Base-by-base conservation (phyloP, 495 filamentous ascomycete species). In the Corynascus novoguineensis region DNA sequence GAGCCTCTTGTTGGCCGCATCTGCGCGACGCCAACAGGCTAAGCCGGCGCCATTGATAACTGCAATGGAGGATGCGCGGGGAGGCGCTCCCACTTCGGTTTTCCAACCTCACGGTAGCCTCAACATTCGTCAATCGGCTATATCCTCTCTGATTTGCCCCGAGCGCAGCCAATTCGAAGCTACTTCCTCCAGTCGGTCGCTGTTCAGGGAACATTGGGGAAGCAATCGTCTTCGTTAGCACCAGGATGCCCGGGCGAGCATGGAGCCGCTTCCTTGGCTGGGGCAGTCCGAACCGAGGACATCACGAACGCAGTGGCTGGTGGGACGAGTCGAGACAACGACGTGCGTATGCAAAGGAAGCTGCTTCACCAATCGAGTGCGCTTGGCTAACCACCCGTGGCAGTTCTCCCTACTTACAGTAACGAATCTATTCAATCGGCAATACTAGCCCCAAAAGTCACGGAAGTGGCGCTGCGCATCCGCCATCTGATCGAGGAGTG, bases 401-500 rank as follows among this genome's bases (percentile, higher is more conserved):
- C 68, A 76, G 83, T 89, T 19, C 80, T 88, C n/a, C 87, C 89
- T 3, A 76, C 78, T 48, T 77, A 81, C 58, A 73, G 73, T 46
- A 73, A 81, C 35, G 75, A 78, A 0, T 58, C 67, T 9, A 61
- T 83, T 49, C 70, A 79, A 40, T 85, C 85, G 15, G 81, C 86
- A 54, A 84, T 89, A 46, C 78, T 84, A 10, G 68, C 85, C 15
- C 73, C 77, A 40, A 81, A 87, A 63, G 91, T 97, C 55, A 93
- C 92, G 42, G 90, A 89, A 64, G 77, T 95, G 49, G 91, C 91
- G 0, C 81, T 97, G 21, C 86, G 89, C 42, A 75, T 98, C 59
- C 92, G 92, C 61, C 89, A 95, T 67, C 87, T 96, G 62, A 85
- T 98, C 64, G 91, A 96, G 70, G 80, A 88, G 62, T 84, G 89